Base-by-base conservation (phyloP, 768 basidiomycete species). In the Tylopilus balloui region DNA sequence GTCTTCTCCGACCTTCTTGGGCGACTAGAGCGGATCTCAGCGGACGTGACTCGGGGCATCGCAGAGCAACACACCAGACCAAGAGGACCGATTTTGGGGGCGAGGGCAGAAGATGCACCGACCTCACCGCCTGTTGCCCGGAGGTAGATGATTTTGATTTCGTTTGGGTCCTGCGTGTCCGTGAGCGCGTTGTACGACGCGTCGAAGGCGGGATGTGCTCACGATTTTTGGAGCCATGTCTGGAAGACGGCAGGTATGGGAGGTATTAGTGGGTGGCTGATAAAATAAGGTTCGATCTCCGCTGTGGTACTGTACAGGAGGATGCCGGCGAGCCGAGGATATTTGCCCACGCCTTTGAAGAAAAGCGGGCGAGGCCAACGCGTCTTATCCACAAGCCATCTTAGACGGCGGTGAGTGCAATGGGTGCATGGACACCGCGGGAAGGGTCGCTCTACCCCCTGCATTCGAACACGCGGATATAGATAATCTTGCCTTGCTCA, bases 1-100 rank as follows among this genome's bases (percentile, higher is more conserved):
- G 75, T 99, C 96, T 91, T 99, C 96, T 75, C 96, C 96, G 73
- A 99, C 96, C 78, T 98, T 98, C 79, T 99, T 99, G 62, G 96
- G 96, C 51, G 96, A 97, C 96, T 98, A 60, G 42, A 49, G 20
- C 20, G 4, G 2, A 32, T 29, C 28, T 67, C 49, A 66, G 57
- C 27, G 50, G 27, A 47, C 34, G 31, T 29, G 1, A 14, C 34
- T 4, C 17, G 40, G 21, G 20, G 4, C 11, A 21, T 6, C 27
- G 31, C 1, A 21, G 38, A 39, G 27, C 3, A 3, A 73, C 93
- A 64, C 69, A 98, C 95, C 69, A 99, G 78, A 88, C 95, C 95
- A 58, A 99, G 85, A 76, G 96, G 96, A 83, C 96, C 96, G 70
- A 99, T 97, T 84, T 99, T 99, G 53, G 96, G 96, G 44, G 96